Base-by-base conservation (phyloP, 192 early-diverging fungal genomes). In the Backusella westeae region DNA sequence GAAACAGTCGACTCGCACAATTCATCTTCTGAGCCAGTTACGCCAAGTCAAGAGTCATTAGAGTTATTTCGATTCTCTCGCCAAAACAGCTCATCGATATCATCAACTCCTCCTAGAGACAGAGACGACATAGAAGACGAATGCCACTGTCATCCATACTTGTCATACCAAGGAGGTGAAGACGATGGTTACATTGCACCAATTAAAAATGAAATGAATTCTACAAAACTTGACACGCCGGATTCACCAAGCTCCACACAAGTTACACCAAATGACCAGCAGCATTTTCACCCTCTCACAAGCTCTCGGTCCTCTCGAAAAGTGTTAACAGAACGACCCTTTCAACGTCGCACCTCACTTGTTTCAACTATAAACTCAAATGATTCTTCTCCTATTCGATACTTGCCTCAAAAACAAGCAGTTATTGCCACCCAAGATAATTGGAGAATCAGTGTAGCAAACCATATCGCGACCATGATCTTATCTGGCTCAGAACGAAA, bases 331-430 rank as follows among this genome's bases (percentile, higher is more conserved):
- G 68, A 69, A 38, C 35, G 68, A 23, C 32, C 15, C 68, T 38
- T 69, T 46, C 71, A 72, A 17, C 71, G 71, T 23, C 49, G 71
- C 9, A 9, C 38, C 41, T 53, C 71, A 46, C 56, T 63, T 63
- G 56, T 63, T 63, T 63, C 56, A 63, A 32, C 56, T 12, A 9
- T 12, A 63, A 14, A 23, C 12, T 23, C 56, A 7, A 63, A 23
- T 12, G 26, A 63, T 63, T 8, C 10, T 12, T 63, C 26, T 29
- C 56, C 88, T 7, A 87, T 82, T 1, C 81, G 88, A 34, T 88
- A 89, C 46, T 76, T 86, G 1, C 88, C 88, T 17, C 86, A 87
- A 73, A 88, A 83, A 52, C 89, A 91, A 72, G 88, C 89, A 23
- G 86, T 89, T 26, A 85, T 89, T 29, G 89, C 89, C 0, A 89